phyloP scores from a whole-genome alignment of 441 rosid genomes.

The Brassica balearica region DNA sequence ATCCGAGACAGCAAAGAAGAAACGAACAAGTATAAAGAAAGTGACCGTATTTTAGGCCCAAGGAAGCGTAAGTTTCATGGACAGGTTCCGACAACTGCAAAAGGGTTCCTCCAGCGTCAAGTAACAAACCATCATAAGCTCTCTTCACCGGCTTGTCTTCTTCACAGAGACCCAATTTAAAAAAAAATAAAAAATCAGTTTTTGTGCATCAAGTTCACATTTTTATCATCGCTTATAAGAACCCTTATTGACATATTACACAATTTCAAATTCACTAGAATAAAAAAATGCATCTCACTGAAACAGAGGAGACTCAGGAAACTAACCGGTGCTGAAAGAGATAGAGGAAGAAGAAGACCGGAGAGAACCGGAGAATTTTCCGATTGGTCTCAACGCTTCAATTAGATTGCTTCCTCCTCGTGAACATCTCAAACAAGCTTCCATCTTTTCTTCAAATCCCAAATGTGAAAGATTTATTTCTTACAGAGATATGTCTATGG shows the following conservation, averaged over 20 bases:
- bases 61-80: slow-evolving; percentile 75
- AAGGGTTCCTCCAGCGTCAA: slow-evolving; percentile 95
- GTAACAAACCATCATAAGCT: slow-evolving; percentile 76
- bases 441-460: slow-evolving; percentile 48
- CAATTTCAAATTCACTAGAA: background rate
- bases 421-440: slow-evolving; percentile 59
- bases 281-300: slow-evolving; percentile 26
- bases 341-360: slow-evolving; percentile 45
- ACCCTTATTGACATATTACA: background rate
- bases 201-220: background rate
- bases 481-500: background rate
- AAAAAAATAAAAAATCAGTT: background rate
- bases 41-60: slow-evolving; percentile 79
- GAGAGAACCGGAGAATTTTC: slow-evolving; percentile 48
- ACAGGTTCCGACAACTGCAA: slow-evolving; percentile 78
- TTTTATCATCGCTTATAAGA: background rate
- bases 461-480: background rate
- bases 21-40: slow-evolving; percentile 19
- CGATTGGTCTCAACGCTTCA: slow-evolving; percentile 50
- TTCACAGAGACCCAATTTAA: slow-evolving; percentile 33
- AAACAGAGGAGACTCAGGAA: slow-evolving; percentile 27
- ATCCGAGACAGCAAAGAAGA: background rate
- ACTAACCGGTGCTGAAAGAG: slow-evolving; percentile 34
- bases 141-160: slow-evolving; percentile 46
- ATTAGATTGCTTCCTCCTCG: slow-evolving; percentile 48